Evolutionary conservation across 1,139 yeast genomes (phyloP).

Genomic region (Lodderomyces parapsilosis): DNA sequence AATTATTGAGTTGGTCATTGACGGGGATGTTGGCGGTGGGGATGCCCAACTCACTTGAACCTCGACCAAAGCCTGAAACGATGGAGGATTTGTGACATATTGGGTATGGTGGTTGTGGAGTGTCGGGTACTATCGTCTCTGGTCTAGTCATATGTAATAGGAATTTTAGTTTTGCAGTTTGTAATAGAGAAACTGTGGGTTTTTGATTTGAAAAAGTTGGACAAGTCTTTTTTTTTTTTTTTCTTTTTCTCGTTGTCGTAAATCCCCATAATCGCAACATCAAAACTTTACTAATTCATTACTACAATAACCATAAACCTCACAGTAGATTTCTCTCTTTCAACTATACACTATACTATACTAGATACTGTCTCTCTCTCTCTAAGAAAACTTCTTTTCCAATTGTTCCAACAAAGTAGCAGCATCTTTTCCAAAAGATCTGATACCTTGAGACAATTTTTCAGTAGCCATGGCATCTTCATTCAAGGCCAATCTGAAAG

Average conservation of each 20-base stretch:
- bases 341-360: too few relatives aligned
- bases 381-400: conserved; percentile 57
- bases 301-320: background rate
- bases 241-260: background rate
- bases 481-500: conserved; percentile 87
- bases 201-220: background rate
- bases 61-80: conserved; percentile 91
- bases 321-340: background rate
- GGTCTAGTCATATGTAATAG: conserved; percentile 22
- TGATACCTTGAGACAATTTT: conserved; percentile 96
- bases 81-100: conserved; percentile 55
- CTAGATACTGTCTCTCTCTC: background rate
- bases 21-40: conserved; percentile 94
- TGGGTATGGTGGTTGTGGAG: conserved; percentile 66
- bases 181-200: background rate
- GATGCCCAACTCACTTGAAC: conserved; percentile 87
- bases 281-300: background rate
- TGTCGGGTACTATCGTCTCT: conserved; percentile 39
- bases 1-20: conserved; percentile 35
- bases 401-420: conserved; percentile 76
- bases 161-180: too few relatives aligned
- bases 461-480: conserved; percentile 99
- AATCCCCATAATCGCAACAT: background rate
- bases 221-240: background rate
- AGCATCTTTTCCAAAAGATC: conserved; percentile 95